A percentile compares a stretch with the other conserved stretches of the same genome.
Conservation (phyloP, 176 grass and related monocot genomes). For the Eleusine coracana region DNA sequence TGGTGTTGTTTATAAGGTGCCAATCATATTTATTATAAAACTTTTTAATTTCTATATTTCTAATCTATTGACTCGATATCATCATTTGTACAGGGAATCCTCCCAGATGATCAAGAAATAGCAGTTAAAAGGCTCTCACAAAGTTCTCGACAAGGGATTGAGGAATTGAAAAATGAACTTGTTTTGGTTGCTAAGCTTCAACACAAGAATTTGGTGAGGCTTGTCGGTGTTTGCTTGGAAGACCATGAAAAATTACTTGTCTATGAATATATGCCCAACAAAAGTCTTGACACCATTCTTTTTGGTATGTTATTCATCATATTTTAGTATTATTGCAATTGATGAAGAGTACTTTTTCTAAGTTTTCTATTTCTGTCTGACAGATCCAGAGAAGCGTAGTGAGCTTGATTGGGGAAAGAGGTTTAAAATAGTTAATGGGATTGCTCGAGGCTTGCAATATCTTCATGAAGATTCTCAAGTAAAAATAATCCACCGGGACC, state of each 20-base stretch:
- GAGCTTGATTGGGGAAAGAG: constrained; percentile 59
- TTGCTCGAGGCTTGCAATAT: constrained; percentile 76
- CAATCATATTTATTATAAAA: not conserved
- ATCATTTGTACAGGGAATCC: constrained; percentile 50
- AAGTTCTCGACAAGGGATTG: constrained; percentile 67
- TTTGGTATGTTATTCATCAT: constrained; percentile 51
- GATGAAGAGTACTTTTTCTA: constrained; percentile 28
- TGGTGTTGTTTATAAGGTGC: constrained; percentile 55
- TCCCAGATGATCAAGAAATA: constrained; percentile 54
- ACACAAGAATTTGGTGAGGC: constrained; percentile 83
- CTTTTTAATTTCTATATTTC: not conserved
- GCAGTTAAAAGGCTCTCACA: constrained; percentile 64
- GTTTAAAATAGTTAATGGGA: constrained; percentile 56
- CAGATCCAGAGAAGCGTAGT: constrained; percentile 46
- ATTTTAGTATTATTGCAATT: constrained; percentile 10
- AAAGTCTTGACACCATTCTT: constrained; percentile 80
- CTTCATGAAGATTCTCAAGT: constrained; percentile 85
- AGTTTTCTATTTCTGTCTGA: constrained; percentile 4
- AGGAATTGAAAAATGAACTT: constrained; percentile 65
- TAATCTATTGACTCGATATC: not conserved
- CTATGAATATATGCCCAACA: constrained; percentile 70
- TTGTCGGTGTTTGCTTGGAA: constrained; percentile 76
- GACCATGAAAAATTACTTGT: constrained; percentile 75
- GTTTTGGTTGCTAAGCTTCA: constrained; percentile 78
- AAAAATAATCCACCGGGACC: constrained; percentile 69